Conservation (phyloP, 228 moss, liverwort and hornwort genomes). For the Sphagnum fallax region DNA sequence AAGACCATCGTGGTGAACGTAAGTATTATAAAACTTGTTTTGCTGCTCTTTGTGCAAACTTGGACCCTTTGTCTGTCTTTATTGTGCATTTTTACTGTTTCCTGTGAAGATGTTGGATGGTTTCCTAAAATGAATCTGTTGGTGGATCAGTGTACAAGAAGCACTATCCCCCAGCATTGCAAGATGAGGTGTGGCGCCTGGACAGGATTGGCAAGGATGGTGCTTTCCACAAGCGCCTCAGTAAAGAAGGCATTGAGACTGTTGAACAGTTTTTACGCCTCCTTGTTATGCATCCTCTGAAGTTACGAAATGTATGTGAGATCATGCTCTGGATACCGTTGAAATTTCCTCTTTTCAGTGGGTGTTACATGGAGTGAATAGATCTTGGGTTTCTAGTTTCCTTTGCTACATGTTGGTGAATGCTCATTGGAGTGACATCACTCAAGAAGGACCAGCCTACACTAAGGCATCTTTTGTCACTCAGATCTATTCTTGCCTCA, state of each 20-base stretch:
- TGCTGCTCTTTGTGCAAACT: background rate
- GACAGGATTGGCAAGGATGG: conserved; percentile 92
- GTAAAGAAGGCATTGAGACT: conserved; percentile 27
- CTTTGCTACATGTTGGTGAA: no score
- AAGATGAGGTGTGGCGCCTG: conserved; percentile 79
- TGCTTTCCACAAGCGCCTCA: conserved; percentile 82
- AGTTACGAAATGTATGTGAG: conserved; percentile 54
- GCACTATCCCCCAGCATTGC: conserved; percentile 76
- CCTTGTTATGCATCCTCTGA: conserved; percentile 83
- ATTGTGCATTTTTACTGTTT: no score
- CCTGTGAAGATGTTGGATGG: no score
- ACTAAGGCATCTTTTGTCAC: no score
- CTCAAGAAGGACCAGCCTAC: no score
- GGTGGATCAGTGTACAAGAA: conserved; percentile 70
- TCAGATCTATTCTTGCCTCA: no score
- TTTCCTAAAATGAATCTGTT: no score
- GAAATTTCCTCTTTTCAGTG: background rate
- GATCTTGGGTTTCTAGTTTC: no score
- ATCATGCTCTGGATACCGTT: background rate
- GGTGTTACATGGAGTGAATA: no score
- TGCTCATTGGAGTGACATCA: no score
- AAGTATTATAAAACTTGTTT: background rate
- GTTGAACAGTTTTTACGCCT: conserved; percentile 75
- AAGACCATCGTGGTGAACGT: conserved; percentile 57
- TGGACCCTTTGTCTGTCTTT: no score